A percentile compares a stretch with the other conserved stretches of the same genome.
Evolutionary conservation across 805 yeast genomes (phyloP).

Genomic region (Kluyveromyces siamensis): DNA sequence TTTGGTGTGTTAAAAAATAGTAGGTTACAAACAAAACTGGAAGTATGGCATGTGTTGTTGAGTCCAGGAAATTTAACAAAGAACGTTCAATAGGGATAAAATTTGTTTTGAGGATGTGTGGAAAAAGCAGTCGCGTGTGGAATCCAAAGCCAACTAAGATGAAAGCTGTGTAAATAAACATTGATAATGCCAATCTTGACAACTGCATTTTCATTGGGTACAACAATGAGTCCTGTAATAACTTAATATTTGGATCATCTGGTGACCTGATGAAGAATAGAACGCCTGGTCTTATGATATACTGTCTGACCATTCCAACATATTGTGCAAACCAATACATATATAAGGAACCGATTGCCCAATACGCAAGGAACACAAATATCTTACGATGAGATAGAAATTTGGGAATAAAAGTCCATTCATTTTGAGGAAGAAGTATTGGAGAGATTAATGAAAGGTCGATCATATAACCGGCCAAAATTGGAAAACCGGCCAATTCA

Average conservation of each 20-base stretch:
- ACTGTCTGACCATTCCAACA: conserved; percentile 71
- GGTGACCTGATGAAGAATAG: conserved; percentile 88
- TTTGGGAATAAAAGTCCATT: conserved; percentile 16
- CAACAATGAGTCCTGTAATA: conserved; percentile 79
- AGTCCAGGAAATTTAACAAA: background rate
- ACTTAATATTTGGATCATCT: conserved; percentile 82
- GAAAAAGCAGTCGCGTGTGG: conserved; percentile 42
- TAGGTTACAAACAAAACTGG: conserved; percentile 9
- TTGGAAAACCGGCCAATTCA: conserved; percentile 80
- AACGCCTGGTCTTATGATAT: conserved; percentile 78
- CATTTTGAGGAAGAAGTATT: conserved; percentile 11
- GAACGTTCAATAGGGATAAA: conserved; percentile 7
- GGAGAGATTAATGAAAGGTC: conserved; percentile 46
- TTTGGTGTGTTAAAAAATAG: conserved; percentile 18
- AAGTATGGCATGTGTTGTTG: background rate
- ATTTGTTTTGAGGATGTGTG: conserved; percentile 25
- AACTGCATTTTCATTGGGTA: conserved; percentile 67
- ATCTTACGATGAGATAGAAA: conserved; percentile 18
- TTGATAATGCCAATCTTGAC: conserved; percentile 63
- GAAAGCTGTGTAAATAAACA: conserved; percentile 61
- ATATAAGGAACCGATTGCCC: conserved; percentile 74
- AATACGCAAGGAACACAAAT: conserved; percentile 31
- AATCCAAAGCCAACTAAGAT: conserved; percentile 69
- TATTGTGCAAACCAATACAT: conserved; percentile 83
- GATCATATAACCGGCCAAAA: conserved; percentile 72